Percentiles rank a stretch among this genome's conserved stretches.
Evolutionary conservation across 2,329 filamentous ascomycete species (phyloP).

Genomic region (Cryphonectria nitschkei): DNA sequence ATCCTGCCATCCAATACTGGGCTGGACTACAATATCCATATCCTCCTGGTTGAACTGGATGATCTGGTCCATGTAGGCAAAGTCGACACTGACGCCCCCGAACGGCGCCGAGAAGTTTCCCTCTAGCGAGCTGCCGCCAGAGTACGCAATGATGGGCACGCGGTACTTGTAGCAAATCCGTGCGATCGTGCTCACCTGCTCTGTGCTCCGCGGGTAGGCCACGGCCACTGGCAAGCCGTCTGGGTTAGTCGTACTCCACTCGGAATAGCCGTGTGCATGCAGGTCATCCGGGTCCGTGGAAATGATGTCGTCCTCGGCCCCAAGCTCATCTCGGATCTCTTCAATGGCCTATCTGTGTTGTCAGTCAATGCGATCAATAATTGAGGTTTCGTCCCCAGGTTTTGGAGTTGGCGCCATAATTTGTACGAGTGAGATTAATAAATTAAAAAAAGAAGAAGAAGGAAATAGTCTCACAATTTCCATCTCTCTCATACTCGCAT

Average conservation of each 20-base stretch:
- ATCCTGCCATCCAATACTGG: constrained; percentile 89
- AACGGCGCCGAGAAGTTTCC: constrained; percentile 88
- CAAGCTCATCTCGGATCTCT: constrained; percentile 55
- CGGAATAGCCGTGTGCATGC: constrained; percentile 66
- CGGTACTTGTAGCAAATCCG: constrained; percentile 77
- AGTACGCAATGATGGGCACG: constrained; percentile 85
- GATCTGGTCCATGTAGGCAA: constrained; percentile 83
- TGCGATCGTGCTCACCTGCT: constrained; percentile 62
- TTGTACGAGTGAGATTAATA: neutral
- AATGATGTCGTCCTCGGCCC: constrained; percentile 56
- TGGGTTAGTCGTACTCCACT: constrained; percentile 67
- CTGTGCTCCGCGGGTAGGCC: constrained; percentile 64
- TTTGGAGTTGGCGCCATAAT: neutral
- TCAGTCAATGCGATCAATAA: neutral
- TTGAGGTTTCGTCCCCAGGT: neutral
- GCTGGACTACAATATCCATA: constrained; percentile 92
- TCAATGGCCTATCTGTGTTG: constrained; percentile 51
- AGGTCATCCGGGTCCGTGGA: constrained; percentile 67
- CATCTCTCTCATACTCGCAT: constrained; percentile 50
- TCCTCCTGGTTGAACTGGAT: constrained; percentile 80
- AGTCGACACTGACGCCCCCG: constrained; percentile 88
- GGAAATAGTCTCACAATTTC: constrained; percentile 40
- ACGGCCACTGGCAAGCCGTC: constrained; percentile 65
- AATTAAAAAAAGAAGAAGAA: too few species aligned
- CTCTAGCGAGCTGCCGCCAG: constrained; percentile 83